These are phyloP conservation scores for Solanum hybrid DNA, from an alignment of 305 asterid species.

Conservation along the genomic window DNA sequence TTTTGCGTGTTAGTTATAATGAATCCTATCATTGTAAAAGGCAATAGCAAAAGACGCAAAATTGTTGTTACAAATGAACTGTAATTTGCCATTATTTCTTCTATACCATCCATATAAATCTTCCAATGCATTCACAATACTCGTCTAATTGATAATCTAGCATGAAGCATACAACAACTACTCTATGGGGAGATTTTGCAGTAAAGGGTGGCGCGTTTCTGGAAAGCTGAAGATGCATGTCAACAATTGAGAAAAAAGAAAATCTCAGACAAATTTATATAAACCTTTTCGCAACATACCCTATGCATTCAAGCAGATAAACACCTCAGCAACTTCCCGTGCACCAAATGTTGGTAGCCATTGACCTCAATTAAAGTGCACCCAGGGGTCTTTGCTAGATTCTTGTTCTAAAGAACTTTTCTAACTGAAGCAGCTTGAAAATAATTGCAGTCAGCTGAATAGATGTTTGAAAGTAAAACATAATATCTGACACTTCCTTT, in stretches of 20 bases:
- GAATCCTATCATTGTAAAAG: not conserved
- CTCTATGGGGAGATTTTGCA: not conserved
- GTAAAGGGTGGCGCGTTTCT: not conserved
- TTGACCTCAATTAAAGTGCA: conserved; percentile 69
- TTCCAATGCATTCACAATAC: not conserved
- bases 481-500: conserved; percentile 58
- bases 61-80: not conserved
- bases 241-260: not conserved
- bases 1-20: not conserved
- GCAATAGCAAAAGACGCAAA: not conserved
- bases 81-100: not conserved
- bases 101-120: not conserved
- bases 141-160: not conserved
- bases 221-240: not conserved
- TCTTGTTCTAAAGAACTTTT: conserved; percentile 45
- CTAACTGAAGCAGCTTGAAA: conserved; percentile 63
- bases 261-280: not conserved
- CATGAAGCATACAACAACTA: not conserved
- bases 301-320: not conserved
- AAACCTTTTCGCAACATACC: not conserved
- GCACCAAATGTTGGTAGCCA: conserved; percentile 31
- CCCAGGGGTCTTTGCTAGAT: conserved; percentile 56
- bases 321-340: not conserved
- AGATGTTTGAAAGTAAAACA: conserved; percentile 66
- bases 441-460: conserved; percentile 47